Evolutionary conservation across 2,329 filamentous ascomycete genomes (phyloP).

Genomic region (Cytospora leucostoma): DNA sequence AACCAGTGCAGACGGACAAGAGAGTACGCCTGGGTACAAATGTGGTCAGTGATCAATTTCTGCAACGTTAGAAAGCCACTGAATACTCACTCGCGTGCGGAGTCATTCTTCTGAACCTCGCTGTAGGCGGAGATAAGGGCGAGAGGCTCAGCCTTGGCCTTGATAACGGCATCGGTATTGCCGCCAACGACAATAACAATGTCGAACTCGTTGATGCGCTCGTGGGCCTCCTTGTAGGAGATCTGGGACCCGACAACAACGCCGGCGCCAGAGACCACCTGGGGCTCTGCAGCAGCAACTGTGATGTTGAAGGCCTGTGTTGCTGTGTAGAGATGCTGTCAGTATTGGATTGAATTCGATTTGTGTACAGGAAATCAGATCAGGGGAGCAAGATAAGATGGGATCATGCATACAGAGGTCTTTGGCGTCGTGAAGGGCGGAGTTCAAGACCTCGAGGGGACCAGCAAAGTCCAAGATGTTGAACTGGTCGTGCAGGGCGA

Average conservation of each 20-base stretch:
- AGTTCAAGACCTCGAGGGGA: constrained; percentile 53
- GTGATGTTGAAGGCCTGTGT: constrained; percentile 62
- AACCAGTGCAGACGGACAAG: constrained; percentile 77
- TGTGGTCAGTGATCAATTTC: constrained; percentile 3
- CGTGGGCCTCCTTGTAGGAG: constrained; percentile 75
- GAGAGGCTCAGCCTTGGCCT: constrained; percentile 69
- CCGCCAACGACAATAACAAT: constrained; percentile 78
- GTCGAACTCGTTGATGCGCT: constrained; percentile 74
- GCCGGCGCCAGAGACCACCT: constrained; percentile 62
- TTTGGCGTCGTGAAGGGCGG: constrained; percentile 54
- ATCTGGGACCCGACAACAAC: constrained; percentile 73
- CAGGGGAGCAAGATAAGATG: constrained; percentile 8
- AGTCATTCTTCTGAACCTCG: constrained; percentile 78
- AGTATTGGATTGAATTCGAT: constrained; percentile 5
- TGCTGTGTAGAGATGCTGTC: constrained; percentile 38
- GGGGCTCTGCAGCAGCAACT: constrained; percentile 54
- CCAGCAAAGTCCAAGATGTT: constrained; percentile 61
- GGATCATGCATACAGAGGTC: constrained; percentile 49
- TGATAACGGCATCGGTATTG: constrained; percentile 62
- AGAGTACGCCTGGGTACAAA: constrained; percentile 58
- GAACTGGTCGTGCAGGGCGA: constrained; percentile 62
- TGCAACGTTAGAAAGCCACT: neutral
- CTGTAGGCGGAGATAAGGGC: constrained; percentile 74
- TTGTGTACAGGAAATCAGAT: constrained; percentile 4
- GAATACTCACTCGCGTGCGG: constrained; percentile 60